Conservation (phyloP, 2,329 filamentous ascomycete species). For the Claviceps fusiformis region DNA sequence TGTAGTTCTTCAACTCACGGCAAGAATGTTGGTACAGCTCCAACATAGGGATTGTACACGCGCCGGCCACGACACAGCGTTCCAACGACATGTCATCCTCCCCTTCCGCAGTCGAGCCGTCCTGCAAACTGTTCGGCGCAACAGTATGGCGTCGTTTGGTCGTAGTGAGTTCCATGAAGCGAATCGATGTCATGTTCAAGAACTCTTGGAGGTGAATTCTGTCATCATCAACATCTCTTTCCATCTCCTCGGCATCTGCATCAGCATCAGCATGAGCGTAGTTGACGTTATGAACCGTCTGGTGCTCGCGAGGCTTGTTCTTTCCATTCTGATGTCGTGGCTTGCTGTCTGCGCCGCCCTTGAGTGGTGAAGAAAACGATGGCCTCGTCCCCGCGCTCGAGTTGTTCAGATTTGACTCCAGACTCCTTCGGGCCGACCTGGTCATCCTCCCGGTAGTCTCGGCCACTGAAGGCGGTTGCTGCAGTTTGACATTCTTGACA, state of each 20-base stretch:
- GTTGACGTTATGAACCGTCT: constrained; percentile 29
- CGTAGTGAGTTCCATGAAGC: constrained; percentile 97
- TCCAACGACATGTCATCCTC: constrained; percentile 50
- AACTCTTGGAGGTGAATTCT: constrained; percentile 82
- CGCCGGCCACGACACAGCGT: constrained; percentile 72
- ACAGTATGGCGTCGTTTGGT: constrained; percentile 84
- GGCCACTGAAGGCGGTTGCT: constrained; percentile 53
- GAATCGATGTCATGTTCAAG: constrained; percentile 86
- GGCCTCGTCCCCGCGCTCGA: constrained; percentile 29
- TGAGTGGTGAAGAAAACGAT: constrained; percentile 33
- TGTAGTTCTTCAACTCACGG: constrained; percentile 91
- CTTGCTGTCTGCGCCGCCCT: constrained; percentile 32
- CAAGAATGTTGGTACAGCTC: constrained; percentile 94
- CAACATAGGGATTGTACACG: constrained; percentile 83
- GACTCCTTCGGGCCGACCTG: constrained; percentile 33
- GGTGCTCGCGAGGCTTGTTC: constrained; percentile 36
- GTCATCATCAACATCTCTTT: constrained; percentile 38
- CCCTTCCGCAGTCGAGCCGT: constrained; percentile 25
- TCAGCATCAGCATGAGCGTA: constrained; percentile 27
- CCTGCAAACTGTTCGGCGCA: constrained; percentile 37
- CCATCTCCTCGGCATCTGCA: constrained; percentile 27
- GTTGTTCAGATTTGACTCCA: constrained; percentile 28
- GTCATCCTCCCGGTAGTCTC: constrained; percentile 50
- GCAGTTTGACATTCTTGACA: constrained; percentile 60
- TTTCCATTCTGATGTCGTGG: constrained; percentile 44